A percentile compares a stretch with the other conserved stretches of the same genome.
Conservation (phyloP, 306 rosid species). For the Malus sylvestris region DNA sequence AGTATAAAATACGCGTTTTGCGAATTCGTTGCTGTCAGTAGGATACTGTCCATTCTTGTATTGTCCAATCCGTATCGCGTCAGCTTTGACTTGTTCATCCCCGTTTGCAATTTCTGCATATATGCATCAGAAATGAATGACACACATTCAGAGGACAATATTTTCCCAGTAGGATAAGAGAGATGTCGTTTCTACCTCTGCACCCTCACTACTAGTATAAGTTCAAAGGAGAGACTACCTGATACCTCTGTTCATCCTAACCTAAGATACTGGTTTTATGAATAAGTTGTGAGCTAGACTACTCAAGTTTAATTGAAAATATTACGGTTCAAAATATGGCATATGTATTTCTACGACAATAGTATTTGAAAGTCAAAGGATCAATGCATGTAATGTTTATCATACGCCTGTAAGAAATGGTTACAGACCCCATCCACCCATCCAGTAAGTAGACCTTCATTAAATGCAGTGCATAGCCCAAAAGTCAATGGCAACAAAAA, state of each 20-base stretch:
- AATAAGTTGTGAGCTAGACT: neutral
- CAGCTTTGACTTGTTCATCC: slow-evolving; percentile 87
- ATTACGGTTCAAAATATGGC: neutral
- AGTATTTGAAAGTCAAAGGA: neutral
- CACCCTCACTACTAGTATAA: neutral
- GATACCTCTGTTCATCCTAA: neutral
- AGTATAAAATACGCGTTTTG: slow-evolving; percentile 77
- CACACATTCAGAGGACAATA: neutral
- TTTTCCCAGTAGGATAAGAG: neutral
- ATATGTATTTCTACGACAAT: neutral
- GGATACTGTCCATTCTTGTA: slow-evolving; percentile 82
- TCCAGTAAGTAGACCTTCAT: slow-evolving; percentile 8
- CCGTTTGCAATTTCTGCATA: slow-evolving; percentile 76
- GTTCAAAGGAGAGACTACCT: neutral
- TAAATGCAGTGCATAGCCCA: neutral
- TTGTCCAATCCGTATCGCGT: slow-evolving; percentile 82
- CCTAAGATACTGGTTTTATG: neutral
- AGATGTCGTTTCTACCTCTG: neutral
- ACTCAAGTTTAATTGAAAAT: neutral
- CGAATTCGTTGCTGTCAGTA: slow-evolving; percentile 82
- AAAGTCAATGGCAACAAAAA: neutral
- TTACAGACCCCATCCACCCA: neutral
- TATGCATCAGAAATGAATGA: slow-evolving; percentile 17
- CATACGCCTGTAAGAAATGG: slow-evolving; percentile 2
- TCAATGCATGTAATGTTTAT: neutral